These are phyloP conservation scores for Solanum chaucha DNA, from an alignment of 257 asterid genomes.

Conservation along the genomic window DNA sequence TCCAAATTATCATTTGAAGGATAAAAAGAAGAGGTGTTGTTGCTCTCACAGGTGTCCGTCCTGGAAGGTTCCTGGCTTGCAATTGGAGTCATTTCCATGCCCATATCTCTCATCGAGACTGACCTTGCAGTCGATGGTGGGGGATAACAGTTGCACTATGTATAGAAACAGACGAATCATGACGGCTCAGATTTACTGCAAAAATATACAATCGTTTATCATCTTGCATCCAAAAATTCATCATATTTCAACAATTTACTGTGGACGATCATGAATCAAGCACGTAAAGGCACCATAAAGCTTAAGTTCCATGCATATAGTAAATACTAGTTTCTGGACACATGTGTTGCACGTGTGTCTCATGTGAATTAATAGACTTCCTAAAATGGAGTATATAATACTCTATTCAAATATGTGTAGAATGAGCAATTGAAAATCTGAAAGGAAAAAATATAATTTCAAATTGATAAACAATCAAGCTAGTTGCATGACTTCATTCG, in stretches of 20 bases:
- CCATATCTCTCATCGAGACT: conserved; percentile 5
- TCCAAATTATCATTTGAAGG: conserved; percentile 1
- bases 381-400: too few species aligned
- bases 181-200: conserved; percentile 30
- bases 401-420: too few species aligned
- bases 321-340: neutral
- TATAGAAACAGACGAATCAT: conserved; percentile 22
- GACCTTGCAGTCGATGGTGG: conserved; percentile 22
- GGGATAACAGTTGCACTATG: conserved; percentile 20
- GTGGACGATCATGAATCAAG: neutral
- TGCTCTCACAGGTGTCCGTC: conserved; percentile 13
- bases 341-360: too few species aligned
- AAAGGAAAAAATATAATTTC: too few species aligned
- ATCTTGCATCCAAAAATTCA: neutral
- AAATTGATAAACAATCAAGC: too few species aligned
- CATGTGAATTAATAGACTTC: too few species aligned
- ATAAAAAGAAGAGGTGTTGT: neutral
- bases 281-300: neutral
- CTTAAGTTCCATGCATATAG: neutral
- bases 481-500: too few species aligned
- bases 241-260: neutral
- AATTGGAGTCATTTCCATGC: conserved; percentile 10
- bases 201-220: neutral
- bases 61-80: conserved; percentile 16
- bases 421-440: too few species aligned